Base-by-base conservation (phyloP, 371 early-diverging fungal genomes). In the Mortierella sp. region DNA sequence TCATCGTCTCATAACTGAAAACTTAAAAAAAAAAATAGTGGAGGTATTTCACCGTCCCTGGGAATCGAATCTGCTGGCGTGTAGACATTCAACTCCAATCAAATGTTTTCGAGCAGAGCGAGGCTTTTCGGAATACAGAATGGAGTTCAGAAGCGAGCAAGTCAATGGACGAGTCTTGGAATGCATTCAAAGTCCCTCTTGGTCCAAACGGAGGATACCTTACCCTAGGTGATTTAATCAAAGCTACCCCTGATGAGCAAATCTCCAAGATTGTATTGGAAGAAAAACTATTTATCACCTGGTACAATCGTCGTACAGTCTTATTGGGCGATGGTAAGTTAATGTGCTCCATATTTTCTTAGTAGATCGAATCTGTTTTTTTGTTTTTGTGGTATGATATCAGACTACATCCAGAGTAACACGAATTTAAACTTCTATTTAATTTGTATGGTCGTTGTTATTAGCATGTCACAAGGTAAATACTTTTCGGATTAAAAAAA, bases 251-350 rank as follows among this genome's bases (percentile, higher is more conserved):
- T 10, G 22, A 61, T 17, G 59, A 75, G 2, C 37, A 32, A 19
- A 35, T 75, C 5, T 55, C 63, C 55, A 61, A 62, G 34, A 66
- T 62, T 23, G 19, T 70, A 19, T 32, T 70, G 37, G 76, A 75
- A 26, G 76, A 66, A 35, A 75, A 70, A 15, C n/a, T 75, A 17
- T 62, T 53, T 29, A 53, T 55, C 47, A 75, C 70, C 10, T 75
- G 76, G 70, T 42, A 64, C 17, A 47, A 66, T 32, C 17, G 62
- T 13, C 43, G 70, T 17, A 61, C 62, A 13, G 70, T 75, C 19
- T 56, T 75, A 13, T 29, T 75, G 4, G 70, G 76, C 17, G 76
- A 70, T 56, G 70, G 68, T 73, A 63, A 31, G 32, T 62, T 32
- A 13, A n/a, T n/a, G n/a, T n/a, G n/a, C n/a, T n/a, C n/a, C n/a